Evolutionary conservation across 2,329 filamentous ascomycete species (phyloP).

Genomic region (Chrysosphaeria jannelii): DNA sequence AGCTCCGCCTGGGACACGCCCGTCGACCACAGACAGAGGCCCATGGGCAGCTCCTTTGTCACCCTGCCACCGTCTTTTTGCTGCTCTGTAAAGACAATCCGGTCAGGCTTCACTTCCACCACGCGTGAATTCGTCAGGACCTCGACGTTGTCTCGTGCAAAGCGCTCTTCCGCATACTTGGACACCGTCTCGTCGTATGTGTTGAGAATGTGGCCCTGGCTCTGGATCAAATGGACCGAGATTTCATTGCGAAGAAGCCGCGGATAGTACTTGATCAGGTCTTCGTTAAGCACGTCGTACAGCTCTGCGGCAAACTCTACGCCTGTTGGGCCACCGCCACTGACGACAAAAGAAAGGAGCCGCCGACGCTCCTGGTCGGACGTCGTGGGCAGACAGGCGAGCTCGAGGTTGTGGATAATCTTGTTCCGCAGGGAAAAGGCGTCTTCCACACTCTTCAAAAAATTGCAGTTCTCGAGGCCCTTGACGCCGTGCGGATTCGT

Average conservation of each 20-base stretch:
- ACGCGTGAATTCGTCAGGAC: conserved; percentile 83
- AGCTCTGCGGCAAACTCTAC: conserved; percentile 95
- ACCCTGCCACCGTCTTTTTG: conserved; percentile 32
- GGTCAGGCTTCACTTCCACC: conserved; percentile 57
- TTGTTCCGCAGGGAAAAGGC: conserved; percentile 69
- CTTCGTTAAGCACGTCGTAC: conserved; percentile 88
- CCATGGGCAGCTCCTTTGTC: conserved; percentile 84
- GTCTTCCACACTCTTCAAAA: conserved; percentile 85
- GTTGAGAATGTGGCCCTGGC: conserved; percentile 79
- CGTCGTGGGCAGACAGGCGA: conserved; percentile 78
- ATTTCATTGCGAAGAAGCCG: conserved; percentile 86
- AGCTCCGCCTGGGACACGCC: conserved; percentile 71
- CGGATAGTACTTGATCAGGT: conserved; percentile 58
- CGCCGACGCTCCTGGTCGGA: conserved; percentile 62
- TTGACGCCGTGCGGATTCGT: conserved; percentile 92
- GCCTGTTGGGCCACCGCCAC: conserved; percentile 80
- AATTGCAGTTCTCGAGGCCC: conserved; percentile 76
- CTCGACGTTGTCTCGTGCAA: conserved; percentile 71
- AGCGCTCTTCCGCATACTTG: conserved; percentile 69
- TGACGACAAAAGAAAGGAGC: conserved; percentile 82
- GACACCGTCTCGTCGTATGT: conserved; percentile 92
- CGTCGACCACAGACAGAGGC: conserved; percentile 94
- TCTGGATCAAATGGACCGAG: conserved; percentile 90
- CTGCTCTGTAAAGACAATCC: conserved; percentile 70
- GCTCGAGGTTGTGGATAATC: conserved; percentile 68